A percentile compares a stretch with the other conserved stretches of the same genome.
phyloP scores from a whole-genome alignment of 2,329 filamentous ascomycete genomes.

The Coniochaeta prunicola region DNA sequence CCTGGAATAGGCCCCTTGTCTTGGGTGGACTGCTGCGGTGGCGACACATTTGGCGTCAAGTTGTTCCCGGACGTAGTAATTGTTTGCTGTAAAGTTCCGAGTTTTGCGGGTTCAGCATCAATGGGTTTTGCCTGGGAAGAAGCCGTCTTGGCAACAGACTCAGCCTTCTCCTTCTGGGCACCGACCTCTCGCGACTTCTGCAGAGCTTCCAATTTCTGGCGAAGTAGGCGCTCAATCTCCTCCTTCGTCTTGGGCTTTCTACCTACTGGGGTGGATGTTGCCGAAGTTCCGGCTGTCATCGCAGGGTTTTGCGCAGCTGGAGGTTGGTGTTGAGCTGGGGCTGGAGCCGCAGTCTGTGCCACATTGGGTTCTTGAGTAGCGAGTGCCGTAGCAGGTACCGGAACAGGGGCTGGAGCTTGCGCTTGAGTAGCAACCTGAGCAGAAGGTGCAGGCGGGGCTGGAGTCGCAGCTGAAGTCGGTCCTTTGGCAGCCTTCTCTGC shows the following conservation, averaged over 20 bases:
- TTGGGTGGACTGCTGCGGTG: background rate
- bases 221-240: slow-evolving; percentile 65
- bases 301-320: slow-evolving; percentile 7
- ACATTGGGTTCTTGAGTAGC: too few relatives aligned
- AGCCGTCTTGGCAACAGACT: slow-evolving; percentile 17
- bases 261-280: slow-evolving; percentile 2
- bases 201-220: slow-evolving; percentile 72
- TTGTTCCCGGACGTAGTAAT: background rate
- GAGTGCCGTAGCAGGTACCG: background rate
- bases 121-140: slow-evolving; percentile 4
- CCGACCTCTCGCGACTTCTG: slow-evolving; percentile 47
- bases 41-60: background rate
- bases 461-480: slow-evolving; percentile 1
- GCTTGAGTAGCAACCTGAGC: background rate
- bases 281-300: background rate
- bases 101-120: slow-evolving; percentile 4
- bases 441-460: background rate
- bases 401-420: background rate
- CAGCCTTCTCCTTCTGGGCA: slow-evolving; percentile 24
- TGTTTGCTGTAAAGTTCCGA: background rate
- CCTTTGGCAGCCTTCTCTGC: slow-evolving; percentile 61
- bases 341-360: background rate
- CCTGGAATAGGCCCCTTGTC: slow-evolving; percentile 7
- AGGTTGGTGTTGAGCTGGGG: slow-evolving; percentile 3
- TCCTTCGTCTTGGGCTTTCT: slow-evolving; percentile 43